A percentile compares a stretch with the other conserved stretches of the same genome.
Evolutionary conservation across 768 basidiomycete species (phyloP).

Genomic region (Lactifluus piperatus): DNA sequence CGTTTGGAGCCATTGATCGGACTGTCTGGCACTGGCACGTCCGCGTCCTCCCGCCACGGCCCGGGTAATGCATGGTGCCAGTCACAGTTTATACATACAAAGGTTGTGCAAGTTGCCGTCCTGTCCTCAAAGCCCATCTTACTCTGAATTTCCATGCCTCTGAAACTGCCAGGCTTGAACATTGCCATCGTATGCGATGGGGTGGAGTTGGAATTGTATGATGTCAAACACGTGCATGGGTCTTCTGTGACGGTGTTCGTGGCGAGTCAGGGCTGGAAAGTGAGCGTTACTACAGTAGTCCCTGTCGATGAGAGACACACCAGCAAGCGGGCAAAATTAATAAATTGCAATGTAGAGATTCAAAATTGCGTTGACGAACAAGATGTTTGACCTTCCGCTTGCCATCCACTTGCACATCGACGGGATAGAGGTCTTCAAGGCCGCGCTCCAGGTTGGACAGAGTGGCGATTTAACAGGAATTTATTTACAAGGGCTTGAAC

Average conservation of each 20-base stretch:
- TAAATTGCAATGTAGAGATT: too few species aligned
- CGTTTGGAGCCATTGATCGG: too few species aligned
- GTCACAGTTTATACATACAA: too few species aligned
- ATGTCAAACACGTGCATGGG: neutral
- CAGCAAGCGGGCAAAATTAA: too few species aligned
- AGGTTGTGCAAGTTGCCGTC: neutral
- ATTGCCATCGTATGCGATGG: conserved; percentile 1
- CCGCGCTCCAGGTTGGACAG: neutral
- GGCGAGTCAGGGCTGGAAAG: conserved; percentile 12
- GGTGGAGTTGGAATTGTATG: neutral
- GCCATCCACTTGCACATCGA: neutral
- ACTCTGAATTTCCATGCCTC: conserved; percentile 1
- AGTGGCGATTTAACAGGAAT: neutral
- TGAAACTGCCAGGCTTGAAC: neutral
- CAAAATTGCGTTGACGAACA: neutral
- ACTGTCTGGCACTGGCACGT: too few species aligned
- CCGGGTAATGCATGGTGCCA: too few species aligned
- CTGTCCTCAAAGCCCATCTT: neutral
- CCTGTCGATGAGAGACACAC: too few species aligned
- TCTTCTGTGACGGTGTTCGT: neutral
- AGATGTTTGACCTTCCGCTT: neutral
- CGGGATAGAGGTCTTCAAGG: neutral
- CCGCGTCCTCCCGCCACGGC: too few species aligned
- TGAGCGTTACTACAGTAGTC: neutral
- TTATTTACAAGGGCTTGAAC: neutral